Evolutionary conservation across 106 monocot species (phyloP), one percentile per base, ranked within the genome.

Genomic region (Narthecium ossifragum): DNA sequence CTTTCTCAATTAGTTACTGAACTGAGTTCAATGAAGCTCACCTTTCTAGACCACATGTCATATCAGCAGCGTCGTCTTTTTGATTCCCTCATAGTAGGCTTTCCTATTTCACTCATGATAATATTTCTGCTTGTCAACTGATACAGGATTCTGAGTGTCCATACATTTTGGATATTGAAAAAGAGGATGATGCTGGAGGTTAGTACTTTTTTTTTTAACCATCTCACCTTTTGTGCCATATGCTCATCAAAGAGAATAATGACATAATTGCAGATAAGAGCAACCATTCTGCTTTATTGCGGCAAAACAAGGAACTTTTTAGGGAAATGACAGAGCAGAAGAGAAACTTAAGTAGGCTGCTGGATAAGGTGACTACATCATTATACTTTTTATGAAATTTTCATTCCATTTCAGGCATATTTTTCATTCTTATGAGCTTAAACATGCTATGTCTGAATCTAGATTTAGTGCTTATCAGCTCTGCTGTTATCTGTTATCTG

Each of bases 111-210:
- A n/a, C n/a, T n/a, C n/a, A n/a, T n/a, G n/a, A n/a, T n/a, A n/a
- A n/a, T n/a, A n/a, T n/a, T n/a, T 50, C 50, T 50, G 21, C 7
- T n/a, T 50, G 13, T 30, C 8, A 17, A 32, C 56, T 4, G 6
- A 29, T 34, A 26, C 26, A 86, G 86, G 86, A 87, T 69, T 33
- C 74, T 46, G 86, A 79, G 5, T 87, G 82, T 52, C 82, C 78
- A 27, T 87, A 82, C 20, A 69, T 72, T 59, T 77, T 78, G 45
- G 82, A 70, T 34, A 45, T 33, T 46, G 78, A 82, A 33, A 46
- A 57, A 9, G 82, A 73, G 51, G 61, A 26, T 34, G 56, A 43
- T 39, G 60, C 29, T 29, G 50, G 20, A 75, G 75, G 86, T 82
- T 56, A 20, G 64, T 60, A 57, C 29, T 5, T 53, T 55, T 34